Percentiles rank a stretch among this genome's conserved stretches.
phyloP scores from a whole-genome alignment of 305 asterid species.

The Fraxinus ornus region DNA sequence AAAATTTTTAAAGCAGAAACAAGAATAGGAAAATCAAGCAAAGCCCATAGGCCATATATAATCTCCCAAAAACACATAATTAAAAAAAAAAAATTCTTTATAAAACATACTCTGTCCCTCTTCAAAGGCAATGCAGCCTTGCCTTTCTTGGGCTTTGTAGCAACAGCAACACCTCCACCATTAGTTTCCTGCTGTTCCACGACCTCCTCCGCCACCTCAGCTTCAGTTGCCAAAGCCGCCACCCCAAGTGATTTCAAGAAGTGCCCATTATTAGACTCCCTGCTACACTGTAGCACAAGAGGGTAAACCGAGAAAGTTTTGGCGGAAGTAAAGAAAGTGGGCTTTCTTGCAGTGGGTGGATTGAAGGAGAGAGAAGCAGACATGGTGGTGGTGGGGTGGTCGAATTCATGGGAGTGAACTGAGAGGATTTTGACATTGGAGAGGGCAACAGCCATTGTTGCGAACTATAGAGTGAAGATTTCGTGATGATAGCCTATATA shows the following conservation, averaged over 20 bases:
- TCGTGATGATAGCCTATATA: constrained; percentile 13
- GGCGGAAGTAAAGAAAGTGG: constrained; percentile 30
- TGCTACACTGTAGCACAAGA: constrained; percentile 42
- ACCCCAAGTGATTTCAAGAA: constrained; percentile 39
- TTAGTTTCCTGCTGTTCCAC: constrained; percentile 34
- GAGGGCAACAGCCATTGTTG: constrained; percentile 55
- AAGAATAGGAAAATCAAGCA: background rate
- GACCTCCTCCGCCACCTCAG: constrained; percentile 43
- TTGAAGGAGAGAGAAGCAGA: constrained; percentile 37
- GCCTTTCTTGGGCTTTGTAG: constrained; percentile 82
- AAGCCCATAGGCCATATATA: constrained; percentile 21
- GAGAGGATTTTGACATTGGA: constrained; percentile 50
- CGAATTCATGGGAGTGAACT: constrained; percentile 51
- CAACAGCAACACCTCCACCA: constrained; percentile 46
- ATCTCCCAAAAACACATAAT: background rate
- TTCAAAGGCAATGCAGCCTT: constrained; percentile 87
- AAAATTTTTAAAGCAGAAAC: background rate
- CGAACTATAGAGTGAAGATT: background rate
- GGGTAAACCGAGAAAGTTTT: constrained; percentile 53
- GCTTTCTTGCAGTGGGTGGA: constrained; percentile 31
- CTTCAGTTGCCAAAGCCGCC: constrained; percentile 53
- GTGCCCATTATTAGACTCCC: constrained; percentile 43
- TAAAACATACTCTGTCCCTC: constrained; percentile 73
- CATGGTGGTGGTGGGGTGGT: constrained; percentile 31
- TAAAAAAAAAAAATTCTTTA: background rate